Conservation (phyloP, 352 stramenopile genomes). For the Phytophthora sansomeana region DNA sequence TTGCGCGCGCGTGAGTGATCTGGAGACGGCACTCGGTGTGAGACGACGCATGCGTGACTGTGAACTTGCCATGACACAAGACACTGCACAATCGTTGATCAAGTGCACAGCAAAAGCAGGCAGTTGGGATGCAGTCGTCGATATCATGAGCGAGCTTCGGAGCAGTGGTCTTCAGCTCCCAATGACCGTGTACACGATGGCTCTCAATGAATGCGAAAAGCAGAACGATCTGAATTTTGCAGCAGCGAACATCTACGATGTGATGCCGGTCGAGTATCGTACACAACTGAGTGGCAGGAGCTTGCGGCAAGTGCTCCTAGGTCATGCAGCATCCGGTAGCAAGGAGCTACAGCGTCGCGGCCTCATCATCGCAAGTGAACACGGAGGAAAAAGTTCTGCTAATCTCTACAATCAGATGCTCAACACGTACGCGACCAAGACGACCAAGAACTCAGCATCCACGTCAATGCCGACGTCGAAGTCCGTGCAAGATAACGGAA, state of each 20-base stretch:
- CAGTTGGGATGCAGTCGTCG: neutral
- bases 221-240: neutral
- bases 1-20: neutral
- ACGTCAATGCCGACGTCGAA: neutral
- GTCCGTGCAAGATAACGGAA: neutral
- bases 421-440: neutral
- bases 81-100: neutral
- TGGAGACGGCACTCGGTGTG: neutral
- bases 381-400: neutral
- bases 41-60: neutral
- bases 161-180: neutral
- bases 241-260: neutral
- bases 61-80: neutral
- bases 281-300: neutral
- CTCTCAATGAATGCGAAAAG: constrained; percentile 4
- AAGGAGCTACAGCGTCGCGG: neutral
- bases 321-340: too few species aligned
- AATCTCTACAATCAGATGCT: neutral
- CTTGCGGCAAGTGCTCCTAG: neutral
- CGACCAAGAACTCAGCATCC: neutral
- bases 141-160: neutral
- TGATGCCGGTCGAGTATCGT: neutral
- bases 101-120: neutral
- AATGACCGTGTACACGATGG: neutral
- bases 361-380: neutral